Percentiles rank a stretch among this genome's conserved stretches.
Evolutionary conservation across 768 basidiomycete genomes (phyloP).

Genomic region (Flagelloscypha sp.): DNA sequence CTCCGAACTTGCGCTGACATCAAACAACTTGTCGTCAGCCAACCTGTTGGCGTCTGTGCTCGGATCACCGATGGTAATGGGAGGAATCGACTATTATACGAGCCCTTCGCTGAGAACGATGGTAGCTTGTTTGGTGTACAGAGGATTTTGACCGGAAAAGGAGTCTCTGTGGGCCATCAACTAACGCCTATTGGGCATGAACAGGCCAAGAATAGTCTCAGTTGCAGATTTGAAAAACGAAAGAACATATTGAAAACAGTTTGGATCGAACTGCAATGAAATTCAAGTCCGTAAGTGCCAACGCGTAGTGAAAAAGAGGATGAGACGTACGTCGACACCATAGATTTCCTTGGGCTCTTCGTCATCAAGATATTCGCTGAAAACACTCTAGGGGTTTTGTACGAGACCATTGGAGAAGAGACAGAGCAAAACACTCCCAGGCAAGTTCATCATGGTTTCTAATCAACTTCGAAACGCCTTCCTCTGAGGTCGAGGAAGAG

Average conservation of each 20-base stretch:
- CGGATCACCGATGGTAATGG: slow-evolving; percentile 47
- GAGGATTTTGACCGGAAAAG: slow-evolving; percentile 74
- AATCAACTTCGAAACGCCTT: slow-evolving; percentile 85
- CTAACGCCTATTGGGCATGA: slow-evolving; percentile 71
- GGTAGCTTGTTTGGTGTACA: slow-evolving; percentile 93
- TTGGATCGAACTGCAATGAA: slow-evolving; percentile 79
- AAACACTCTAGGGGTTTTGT: slow-evolving; percentile 72
- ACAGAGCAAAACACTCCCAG: slow-evolving; percentile 93
- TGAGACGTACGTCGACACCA: slow-evolving; percentile 83
- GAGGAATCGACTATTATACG: slow-evolving; percentile 96
- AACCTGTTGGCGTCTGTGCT: slow-evolving; percentile 70
- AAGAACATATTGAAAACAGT: slow-evolving; percentile 91
- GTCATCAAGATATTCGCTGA: slow-evolving; percentile 62
- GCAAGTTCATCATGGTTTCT: slow-evolving; percentile 96
- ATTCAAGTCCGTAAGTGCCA: slow-evolving; percentile 10
- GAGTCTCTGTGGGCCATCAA: slow-evolving; percentile 58
- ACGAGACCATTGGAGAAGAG: slow-evolving; percentile 97
- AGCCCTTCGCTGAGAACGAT: slow-evolving; percentile 97
- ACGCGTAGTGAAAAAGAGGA: slow-evolving; percentile 5
- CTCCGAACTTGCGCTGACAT: slow-evolving; percentile 78
- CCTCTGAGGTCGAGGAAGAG: slow-evolving; percentile 91
- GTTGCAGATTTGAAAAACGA: slow-evolving; percentile 86
- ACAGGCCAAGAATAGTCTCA: slow-evolving; percentile 66
- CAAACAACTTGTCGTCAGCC: slow-evolving; percentile 69
- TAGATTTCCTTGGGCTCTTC: slow-evolving; percentile 91